Evolutionary conservation across 192 early-diverging fungal genomes (phyloP).

Genomic region (Mortierella alpina): DNA sequence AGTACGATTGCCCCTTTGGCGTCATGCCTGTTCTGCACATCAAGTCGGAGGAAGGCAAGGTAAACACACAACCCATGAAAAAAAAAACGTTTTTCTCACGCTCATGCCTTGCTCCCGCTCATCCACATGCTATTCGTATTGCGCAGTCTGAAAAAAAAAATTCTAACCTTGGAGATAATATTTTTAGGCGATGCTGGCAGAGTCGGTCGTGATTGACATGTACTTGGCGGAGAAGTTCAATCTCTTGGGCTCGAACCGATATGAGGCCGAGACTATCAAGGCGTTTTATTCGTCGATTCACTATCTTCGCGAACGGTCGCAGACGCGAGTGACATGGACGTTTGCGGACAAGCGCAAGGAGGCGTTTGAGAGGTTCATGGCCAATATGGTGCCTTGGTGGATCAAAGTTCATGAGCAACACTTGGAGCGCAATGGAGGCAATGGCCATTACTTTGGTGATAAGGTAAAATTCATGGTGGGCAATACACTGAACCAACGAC

Average conservation of each 20-base stretch:
- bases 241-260: slow-evolving; percentile 23
- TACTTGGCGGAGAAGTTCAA: slow-evolving; percentile 29
- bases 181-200: slow-evolving; percentile 5
- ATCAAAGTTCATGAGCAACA: slow-evolving; percentile 24
- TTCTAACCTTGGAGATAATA: not conserved
- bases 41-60: not conserved
- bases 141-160: not conserved
- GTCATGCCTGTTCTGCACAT: slow-evolving; percentile 7
- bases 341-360: slow-evolving; percentile 20
- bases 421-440: slow-evolving; percentile 19
- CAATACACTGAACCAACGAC: not conserved
- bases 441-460: slow-evolving; percentile 35
- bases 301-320: slow-evolving; percentile 29
- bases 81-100: not conserved
- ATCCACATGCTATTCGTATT: not conserved
- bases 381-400: slow-evolving; percentile 6
- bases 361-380: slow-evolving; percentile 11
- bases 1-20: not conserved
- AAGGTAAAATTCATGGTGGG: too few relatives aligned
- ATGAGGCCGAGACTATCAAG: slow-evolving; percentile 25
- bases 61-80: not conserved
- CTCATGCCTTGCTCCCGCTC: not conserved
- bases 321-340: slow-evolving; percentile 24
- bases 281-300: slow-evolving; percentile 30
- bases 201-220: slow-evolving; percentile 21